phyloP scores from a whole-genome alignment of 176 grass and related monocot species.

The Avena insularis region DNA sequence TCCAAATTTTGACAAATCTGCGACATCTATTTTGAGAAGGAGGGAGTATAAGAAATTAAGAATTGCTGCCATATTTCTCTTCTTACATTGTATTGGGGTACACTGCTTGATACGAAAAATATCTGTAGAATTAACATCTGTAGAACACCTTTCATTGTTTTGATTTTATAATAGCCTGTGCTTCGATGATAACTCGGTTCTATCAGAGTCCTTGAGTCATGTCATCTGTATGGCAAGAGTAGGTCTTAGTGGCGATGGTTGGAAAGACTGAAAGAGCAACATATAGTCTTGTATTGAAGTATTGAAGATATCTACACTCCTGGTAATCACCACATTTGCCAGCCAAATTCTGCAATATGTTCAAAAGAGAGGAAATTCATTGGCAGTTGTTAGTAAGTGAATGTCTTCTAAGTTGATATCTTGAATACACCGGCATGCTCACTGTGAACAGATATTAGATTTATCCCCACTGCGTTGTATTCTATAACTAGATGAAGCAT shows the following conservation, averaged over 20 bases:
- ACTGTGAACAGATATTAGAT: neutral
- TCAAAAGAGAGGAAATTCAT: neutral
- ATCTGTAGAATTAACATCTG: neutral
- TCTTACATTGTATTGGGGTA: neutral
- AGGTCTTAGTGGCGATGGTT: neutral
- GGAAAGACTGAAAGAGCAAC: neutral
- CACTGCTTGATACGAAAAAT: too few relatives aligned
- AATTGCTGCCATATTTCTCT: conserved; percentile 1
- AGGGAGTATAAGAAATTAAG: neutral
- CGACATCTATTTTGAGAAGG: too few relatives aligned
- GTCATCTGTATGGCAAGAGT: neutral
- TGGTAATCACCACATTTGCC: neutral
- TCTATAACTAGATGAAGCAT: conserved; percentile 18
- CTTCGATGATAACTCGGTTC: neutral
- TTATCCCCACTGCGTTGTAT: neutral
- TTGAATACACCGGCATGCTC: neutral
- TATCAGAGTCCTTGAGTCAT: neutral
- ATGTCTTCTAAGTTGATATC: neutral
- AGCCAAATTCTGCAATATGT: neutral
- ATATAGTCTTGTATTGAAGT: neutral
- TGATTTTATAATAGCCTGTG: neutral
- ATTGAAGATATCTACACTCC: neutral
- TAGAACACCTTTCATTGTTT: neutral
- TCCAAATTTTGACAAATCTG: too few relatives aligned
- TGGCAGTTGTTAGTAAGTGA: neutral